Evolutionary conservation across 805 yeast species (phyloP).

Genomic region (Ogataea paradorogensis): DNA sequence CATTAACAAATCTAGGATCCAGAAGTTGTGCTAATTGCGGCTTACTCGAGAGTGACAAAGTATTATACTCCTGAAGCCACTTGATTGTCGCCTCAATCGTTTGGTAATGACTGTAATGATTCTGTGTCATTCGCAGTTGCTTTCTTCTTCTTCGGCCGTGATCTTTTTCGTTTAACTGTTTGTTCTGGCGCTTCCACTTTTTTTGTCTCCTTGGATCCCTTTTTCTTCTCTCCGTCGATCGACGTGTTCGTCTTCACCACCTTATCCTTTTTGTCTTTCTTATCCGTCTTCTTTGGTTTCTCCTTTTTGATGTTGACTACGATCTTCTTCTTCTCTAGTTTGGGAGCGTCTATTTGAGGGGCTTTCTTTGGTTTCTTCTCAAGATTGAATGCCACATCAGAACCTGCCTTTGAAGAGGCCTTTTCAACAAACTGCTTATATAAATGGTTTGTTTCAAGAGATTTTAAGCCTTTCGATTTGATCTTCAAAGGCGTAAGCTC

Average conservation of each 20-base stretch:
- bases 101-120: slow-evolving; percentile 11
- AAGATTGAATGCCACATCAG: not conserved
- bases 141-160: not conserved
- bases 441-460: not conserved
- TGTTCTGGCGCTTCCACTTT: not conserved
- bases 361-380: not conserved
- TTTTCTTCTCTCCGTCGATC: not conserved
- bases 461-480: not conserved
- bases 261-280: not conserved
- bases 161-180: slow-evolving; percentile 1
- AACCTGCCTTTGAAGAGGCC: not conserved
- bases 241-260: not conserved
- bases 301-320: slow-evolving; percentile 6
- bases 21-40: slow-evolving; percentile 13
- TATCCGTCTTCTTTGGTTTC: slow-evolving; percentile 3
- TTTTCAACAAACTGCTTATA: not conserved
- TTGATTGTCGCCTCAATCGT: slow-evolving; percentile 22
- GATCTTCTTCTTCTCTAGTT: not conserved
- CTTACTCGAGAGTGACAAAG: slow-evolving; percentile 12
- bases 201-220: not conserved
- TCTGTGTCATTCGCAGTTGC: not conserved
- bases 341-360: slow-evolving; percentile 23
- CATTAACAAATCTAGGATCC: slow-evolving; percentile 19
- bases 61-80: slow-evolving; percentile 25
- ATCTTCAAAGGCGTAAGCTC: not conserved